A percentile compares a stretch with the other conserved stretches of the same genome.
These are phyloP conservation scores for Monosporascus sp. DNA, from an alignment of 2,329 filamentous ascomycete species.

Conservation along the genomic window DNA sequence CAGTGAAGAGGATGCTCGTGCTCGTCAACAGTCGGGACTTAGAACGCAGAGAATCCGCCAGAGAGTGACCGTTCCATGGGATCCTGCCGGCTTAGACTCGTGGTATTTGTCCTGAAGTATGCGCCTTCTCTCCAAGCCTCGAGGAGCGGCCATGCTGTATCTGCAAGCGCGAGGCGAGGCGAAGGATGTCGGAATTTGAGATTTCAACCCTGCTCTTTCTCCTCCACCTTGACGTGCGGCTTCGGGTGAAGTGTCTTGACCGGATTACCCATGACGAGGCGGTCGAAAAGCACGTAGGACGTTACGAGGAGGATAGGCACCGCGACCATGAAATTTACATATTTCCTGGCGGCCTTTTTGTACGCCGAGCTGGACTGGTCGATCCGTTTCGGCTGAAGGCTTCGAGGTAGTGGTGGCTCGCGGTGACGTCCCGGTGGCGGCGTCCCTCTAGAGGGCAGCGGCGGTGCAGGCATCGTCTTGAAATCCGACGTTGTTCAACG, in stretches of 20 bases:
- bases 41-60: too few species aligned
- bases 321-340: constrained; percentile 42
- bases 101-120: too few species aligned
- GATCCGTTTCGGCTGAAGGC: constrained; percentile 12
- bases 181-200: too few species aligned
- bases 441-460: not conserved
- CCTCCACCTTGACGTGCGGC: not conserved
- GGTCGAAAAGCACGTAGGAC: constrained; percentile 48
- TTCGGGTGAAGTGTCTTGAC: constrained; percentile 9
- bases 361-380: constrained; percentile 31
- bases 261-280: constrained; percentile 19
- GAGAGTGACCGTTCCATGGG: too few species aligned
- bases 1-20: too few species aligned
- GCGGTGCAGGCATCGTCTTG: not conserved
- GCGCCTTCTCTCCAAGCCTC: too few species aligned
- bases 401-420: not conserved
- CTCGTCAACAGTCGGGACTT: too few species aligned
- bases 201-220: constrained; percentile 5
- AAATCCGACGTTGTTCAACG: not conserved
- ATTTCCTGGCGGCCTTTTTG: constrained; percentile 36
- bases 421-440: not conserved
- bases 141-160: too few species aligned
- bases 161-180: too few species aligned
- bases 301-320: constrained; percentile 50
- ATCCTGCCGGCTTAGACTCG: too few species aligned